Base-by-base conservation (phyloP, 2,329 filamentous ascomycete species). In the Podosphaera fusca region DNA sequence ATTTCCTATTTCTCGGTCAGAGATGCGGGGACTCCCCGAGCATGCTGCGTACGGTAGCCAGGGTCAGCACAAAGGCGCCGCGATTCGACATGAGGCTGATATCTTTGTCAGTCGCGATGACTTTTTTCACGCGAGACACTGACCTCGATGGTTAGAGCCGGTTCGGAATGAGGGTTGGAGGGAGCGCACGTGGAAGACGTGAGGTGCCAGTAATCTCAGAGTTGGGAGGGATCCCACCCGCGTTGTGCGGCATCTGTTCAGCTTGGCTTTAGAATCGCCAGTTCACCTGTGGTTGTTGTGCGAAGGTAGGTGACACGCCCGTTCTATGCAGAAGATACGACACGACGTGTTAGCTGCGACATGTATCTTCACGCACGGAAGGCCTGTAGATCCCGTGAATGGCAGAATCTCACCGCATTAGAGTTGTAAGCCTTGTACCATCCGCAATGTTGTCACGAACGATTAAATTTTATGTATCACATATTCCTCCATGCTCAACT, bases 81-180 rank as follows among this genome's bases (percentile, higher is more conserved):
- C 94, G 94, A 69, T 89, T 94, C 52, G 89, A 94, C 69, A 87
- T 94, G 67, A 85, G 79, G 60, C 74, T 75, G 60, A 95, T 85
- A 60, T 95, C 90, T 49, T 86, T 81, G 69, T 98, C 92, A 58
- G 87, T 78, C 54, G 81, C 78, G 59, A 98, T 87, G 67, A 98
- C 95, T 72, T 94, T 95, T 72, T 95, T 95, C 59, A 98, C 87
- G 65, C 92, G 81, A 21, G 92, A 86, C 57, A 96, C 92, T 96
- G 61, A 29, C 7, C 31, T 38, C 21, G 21, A 53, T 56, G 51
- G 51, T 63, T 55, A 62, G 58, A 38, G n/a, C n/a, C 2, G 9
- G 46, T 46, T 36, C n/a, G 8, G 36, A 6, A 10, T 47, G 55
- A 7, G 45, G 31, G 8, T 12, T 21, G 21, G 33, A 47, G 40